A percentile compares a stretch with the other conserved stretches of the same genome.
These are phyloP conservation scores for Malus orientalis DNA, from an alignment of 306 rosid genomes.

Conservation along the genomic window DNA sequence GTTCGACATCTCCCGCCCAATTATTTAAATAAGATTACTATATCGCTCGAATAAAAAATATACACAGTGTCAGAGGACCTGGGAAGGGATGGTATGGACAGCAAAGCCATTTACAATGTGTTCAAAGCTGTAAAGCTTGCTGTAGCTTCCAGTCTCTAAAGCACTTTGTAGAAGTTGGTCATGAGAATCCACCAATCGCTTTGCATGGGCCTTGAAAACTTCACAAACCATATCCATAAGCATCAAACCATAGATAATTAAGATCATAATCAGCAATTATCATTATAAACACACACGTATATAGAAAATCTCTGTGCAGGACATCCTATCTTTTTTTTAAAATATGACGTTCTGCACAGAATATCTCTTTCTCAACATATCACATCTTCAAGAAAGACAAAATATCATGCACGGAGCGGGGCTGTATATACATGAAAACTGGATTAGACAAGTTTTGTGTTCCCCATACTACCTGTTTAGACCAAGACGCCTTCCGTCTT, in stretches of 20 bases:
- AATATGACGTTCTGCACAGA: background rate
- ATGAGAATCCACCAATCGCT: conserved; percentile 44
- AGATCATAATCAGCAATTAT: background rate
- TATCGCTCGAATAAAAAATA: background rate
- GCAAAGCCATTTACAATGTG: conserved; percentile 71
- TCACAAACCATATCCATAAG: conserved; percentile 24
- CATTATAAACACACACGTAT: background rate
- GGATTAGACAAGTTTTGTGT: background rate
- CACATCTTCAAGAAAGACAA: background rate
- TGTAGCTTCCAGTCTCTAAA: conserved; percentile 58
- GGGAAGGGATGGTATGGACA: conserved; percentile 68
- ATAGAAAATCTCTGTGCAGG: background rate
- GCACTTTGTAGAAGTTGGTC: conserved; percentile 45
- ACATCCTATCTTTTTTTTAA: too few relatives aligned
- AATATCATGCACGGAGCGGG: too few relatives aligned
- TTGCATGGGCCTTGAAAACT: conserved; percentile 34
- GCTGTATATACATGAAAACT: background rate
- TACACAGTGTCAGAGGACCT: conserved; percentile 26
- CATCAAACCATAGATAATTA: background rate
- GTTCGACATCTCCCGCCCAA: background rate
- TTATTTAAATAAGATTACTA: background rate
- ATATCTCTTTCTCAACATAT: too few relatives aligned
- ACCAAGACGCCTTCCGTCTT: conserved; percentile 12
- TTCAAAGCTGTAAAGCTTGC: conserved; percentile 62
- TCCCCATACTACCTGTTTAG: background rate